Conservation (phyloP, 129 eudicot genomes). For the Tagetes erecta region DNA sequence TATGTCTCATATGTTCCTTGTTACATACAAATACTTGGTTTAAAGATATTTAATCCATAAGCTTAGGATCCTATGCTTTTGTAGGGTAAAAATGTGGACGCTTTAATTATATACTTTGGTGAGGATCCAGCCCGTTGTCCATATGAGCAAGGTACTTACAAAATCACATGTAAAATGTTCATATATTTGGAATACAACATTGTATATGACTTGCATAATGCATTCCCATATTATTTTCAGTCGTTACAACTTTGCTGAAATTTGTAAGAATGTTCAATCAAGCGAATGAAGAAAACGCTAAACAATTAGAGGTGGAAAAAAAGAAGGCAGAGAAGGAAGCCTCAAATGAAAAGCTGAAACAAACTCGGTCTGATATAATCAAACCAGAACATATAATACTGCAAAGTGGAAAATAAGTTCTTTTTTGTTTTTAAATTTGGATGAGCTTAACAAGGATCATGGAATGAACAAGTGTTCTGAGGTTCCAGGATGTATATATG, state of each 20-base stretch:
- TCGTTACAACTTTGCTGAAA: slow-evolving; percentile 64
- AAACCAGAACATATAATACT: slow-evolving; percentile 25
- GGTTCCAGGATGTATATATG: slow-evolving; percentile 18
- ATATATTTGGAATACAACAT: neutral
- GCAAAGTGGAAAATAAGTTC: slow-evolving; percentile 29
- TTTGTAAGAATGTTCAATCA: slow-evolving; percentile 74
- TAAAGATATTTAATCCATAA: neutral
- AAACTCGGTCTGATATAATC: slow-evolving; percentile 26
- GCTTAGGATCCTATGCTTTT: neutral
- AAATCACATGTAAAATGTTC: neutral
- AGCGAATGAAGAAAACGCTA: slow-evolving; percentile 75
- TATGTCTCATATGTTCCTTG: slow-evolving; percentile 39
- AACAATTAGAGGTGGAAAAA: slow-evolving; percentile 70
- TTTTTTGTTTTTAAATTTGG: neutral
- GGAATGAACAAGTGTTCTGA: neutral
- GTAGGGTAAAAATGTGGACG: slow-evolving; percentile 85
- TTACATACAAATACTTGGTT: neutral
- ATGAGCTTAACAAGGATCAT: neutral
- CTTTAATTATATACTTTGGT: slow-evolving; percentile 84
- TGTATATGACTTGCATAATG: neutral
- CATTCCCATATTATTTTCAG: slow-evolving; percentile 32
- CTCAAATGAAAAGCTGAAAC: slow-evolving; percentile 42
- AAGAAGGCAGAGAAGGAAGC: slow-evolving; percentile 80
- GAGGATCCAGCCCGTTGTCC: slow-evolving; percentile 91
- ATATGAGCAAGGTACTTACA: slow-evolving; percentile 76